Evolutionary conservation across 352 stramenopile species (phyloP).

Genomic region (Labyrinthula sp.): DNA sequence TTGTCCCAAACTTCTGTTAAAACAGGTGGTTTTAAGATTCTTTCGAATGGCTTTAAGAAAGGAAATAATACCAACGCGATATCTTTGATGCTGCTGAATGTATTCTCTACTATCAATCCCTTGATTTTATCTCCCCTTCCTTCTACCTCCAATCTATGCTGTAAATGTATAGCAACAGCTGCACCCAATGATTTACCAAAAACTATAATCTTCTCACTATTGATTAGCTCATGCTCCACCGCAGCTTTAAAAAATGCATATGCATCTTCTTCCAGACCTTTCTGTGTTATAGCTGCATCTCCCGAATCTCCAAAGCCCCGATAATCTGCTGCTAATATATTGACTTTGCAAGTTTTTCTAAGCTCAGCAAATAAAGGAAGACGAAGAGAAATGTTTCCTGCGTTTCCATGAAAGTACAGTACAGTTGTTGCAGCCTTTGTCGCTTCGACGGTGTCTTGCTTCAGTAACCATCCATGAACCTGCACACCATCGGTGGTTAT

Average conservation of each 20-base stretch:
- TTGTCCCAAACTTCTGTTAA: conserved; percentile 32
- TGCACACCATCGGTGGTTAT: neutral
- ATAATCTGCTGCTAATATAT: conserved; percentile 40
- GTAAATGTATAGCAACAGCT: conserved; percentile 32
- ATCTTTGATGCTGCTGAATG: conserved; percentile 37
- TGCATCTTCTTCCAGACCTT: conserved; percentile 20
- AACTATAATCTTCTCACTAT: conserved; percentile 33
- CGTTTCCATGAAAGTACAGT: conserved; percentile 42
- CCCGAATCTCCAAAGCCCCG: conserved; percentile 34
- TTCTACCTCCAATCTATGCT: no score
- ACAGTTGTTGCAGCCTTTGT: conserved; percentile 33
- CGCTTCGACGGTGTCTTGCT: neutral
- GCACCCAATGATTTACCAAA: conserved; percentile 39
- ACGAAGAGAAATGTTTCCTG: conserved; percentile 38
- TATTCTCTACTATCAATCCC: conserved; percentile 39
- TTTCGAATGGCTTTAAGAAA: no score
- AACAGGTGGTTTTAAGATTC: conserved; percentile 23
- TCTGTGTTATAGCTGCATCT: conserved; percentile 32
- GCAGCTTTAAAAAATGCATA: conserved; percentile 28
- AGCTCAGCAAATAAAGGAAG: conserved; percentile 31
- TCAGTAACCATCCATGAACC: conserved; percentile 26
- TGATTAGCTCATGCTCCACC: conserved; percentile 26
- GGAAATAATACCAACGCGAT: conserved; percentile 39
- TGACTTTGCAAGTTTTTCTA: conserved; percentile 32
- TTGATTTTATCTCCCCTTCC: neutral